Conservation (phyloP, 2,329 filamentous ascomycete genomes). For the Xylaria sp. region DNA sequence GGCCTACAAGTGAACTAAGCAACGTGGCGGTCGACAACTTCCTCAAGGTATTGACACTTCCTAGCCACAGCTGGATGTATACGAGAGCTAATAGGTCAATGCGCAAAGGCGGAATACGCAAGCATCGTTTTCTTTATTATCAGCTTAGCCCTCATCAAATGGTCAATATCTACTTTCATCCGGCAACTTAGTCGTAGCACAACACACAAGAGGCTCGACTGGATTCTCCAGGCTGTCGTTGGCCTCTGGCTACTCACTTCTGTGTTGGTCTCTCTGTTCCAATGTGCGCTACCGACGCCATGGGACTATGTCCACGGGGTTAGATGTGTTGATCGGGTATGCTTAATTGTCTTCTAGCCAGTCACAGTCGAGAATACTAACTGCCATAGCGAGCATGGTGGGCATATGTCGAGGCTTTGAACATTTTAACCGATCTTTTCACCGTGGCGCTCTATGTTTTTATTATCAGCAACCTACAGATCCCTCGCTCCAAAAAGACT, state of each 20-base stretch:
- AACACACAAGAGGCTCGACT: constrained; percentile 21
- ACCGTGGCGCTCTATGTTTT: constrained; percentile 24
- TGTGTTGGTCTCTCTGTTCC: constrained; percentile 33
- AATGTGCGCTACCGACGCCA: constrained; percentile 36
- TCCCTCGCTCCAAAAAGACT: constrained; percentile 9
- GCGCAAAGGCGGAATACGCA: constrained; percentile 36
- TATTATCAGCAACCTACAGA: constrained; percentile 23
- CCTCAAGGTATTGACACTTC: constrained; percentile 30
- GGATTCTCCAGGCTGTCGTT: constrained; percentile 14
- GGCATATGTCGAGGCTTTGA: constrained; percentile 23
- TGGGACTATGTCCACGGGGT: constrained; percentile 35
- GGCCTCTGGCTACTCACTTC: constrained; percentile 32
- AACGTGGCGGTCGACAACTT: constrained; percentile 19
- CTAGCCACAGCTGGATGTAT: background rate
- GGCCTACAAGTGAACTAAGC: constrained; percentile 5
- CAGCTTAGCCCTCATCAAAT: constrained; percentile 34
- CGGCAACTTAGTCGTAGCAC: constrained; percentile 29
- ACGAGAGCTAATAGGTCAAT: background rate
- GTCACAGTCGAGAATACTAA: constrained; percentile 1
- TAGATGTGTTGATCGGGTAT: constrained; percentile 36
- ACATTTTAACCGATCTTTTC: constrained; percentile 24
- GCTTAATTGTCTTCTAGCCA: background rate
- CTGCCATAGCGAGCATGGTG: constrained; percentile 28
- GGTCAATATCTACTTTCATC: constrained; percentile 34
- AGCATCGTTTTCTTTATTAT: constrained; percentile 34